Evolutionary conservation across 768 basidiomycete species (phyloP), one percentile per base, ranked within the genome.

Genomic region (Phaeotremella skinneri): DNA sequence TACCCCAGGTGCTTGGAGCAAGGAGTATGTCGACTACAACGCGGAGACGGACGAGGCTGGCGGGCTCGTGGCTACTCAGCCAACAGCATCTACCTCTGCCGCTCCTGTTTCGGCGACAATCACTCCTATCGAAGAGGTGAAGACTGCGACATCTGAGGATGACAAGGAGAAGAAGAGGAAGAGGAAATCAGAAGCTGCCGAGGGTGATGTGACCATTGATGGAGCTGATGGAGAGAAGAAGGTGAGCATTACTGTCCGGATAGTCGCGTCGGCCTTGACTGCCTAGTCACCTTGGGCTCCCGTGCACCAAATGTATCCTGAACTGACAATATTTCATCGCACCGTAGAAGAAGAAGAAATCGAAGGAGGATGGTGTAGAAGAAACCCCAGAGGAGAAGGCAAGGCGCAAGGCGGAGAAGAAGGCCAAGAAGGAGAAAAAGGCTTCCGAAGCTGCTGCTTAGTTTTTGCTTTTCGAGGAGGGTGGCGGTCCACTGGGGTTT

Each of bases 1-100:
- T 45, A 99, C 96, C 0, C 96, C 96, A 20, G 80, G 85, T 14
- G 86, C 88, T 52, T 98, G 96, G 96, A 89, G 83, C 70, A 83
- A 85, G 59, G 90, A 91, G 72, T 98, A 99, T 75, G 84, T 94
- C 53, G 96, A 99, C 76, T 97, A 94, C 78, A 87, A 82, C 63
- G 85, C 88, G 47, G 83, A 74, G 49, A 73, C 71, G 52, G 61
- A 68, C 21, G 59, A 49, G 32, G 59, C 31, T 34, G 50, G 30
- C 14, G 65, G 37, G 45, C 20, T 52, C 32, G 48, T 67, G 53
- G 32, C 69, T 25, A 48, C 60, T 26, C 49, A 56, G 49, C 63
- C 61, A 53, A 20, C 23, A 23, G 50, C 45, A 52, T 32, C 67
- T 3, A 61, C 48, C 14, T 49, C 63, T 26, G 58, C 76, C 26